Evolutionary conservation across 2,329 filamentous ascomycete genomes (phyloP), one percentile per base, ranked within the genome.

Genomic region (Alternaria conjuncta): DNA sequence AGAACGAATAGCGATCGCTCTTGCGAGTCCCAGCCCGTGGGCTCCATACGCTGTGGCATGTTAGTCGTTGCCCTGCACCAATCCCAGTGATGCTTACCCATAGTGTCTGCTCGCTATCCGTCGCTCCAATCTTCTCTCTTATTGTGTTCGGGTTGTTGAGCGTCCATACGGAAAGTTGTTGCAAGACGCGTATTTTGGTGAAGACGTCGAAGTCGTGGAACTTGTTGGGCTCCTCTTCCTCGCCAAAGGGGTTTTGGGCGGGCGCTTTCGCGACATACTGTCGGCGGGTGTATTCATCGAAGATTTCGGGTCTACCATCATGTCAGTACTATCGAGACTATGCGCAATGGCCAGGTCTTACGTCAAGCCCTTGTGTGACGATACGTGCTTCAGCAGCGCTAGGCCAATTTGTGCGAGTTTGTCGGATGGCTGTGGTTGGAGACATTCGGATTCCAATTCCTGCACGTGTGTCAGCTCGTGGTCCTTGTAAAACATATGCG

Each of bases 331-430:
- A 26, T 11, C 21, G 28, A 23, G 28, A 56, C 30, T 23, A 26
- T n/a, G 43, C 28, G 44, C 30, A 55, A 49, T 56, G 28, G 51
- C 28, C 28, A 53, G 44, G 23, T 86, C 92, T 70, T 87, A 97
- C 94, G 91, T 96, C 51, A 98, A 84, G 67, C 94, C 94, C 68
- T 94, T 91, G 83, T 97, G 94, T 64, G 94, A 97, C 30, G 96
- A 97, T 54, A 97, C 90, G 77, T 92, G 94, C 86, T 97, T 97
- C 63, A 98, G 88, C 20, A 98, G 85, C 58, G 92, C 89, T 49
- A 99, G 86, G 36, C 93, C 95, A 71, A 98, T 93, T 60, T 95
- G 89, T 64, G 91, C 84, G 18, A 99, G 85, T 68, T 90, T 87
- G 47, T 88, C 86, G 1, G 94, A 96, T 30, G 89, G 85, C 18